Conservation (phyloP, 371 early-diverging fungal genomes). For the Amoeboaphelidium protococcarum region DNA sequence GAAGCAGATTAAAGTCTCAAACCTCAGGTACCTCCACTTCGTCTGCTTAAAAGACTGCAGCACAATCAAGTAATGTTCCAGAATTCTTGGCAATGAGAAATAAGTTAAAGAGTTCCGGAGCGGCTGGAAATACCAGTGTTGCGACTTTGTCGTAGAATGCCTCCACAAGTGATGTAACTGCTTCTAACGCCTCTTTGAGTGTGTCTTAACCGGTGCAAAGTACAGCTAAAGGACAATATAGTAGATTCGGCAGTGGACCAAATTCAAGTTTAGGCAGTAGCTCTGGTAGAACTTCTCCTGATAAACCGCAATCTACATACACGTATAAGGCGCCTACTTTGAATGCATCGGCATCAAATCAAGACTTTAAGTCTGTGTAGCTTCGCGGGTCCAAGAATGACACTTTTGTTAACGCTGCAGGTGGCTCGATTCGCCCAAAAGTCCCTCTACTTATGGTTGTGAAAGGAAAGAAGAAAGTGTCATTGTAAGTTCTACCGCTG, state of each 20-base stretch:
- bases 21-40: no score
- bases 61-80: no score
- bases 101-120: no score
- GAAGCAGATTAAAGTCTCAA: no score
- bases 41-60: no score
- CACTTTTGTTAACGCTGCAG: neutral
- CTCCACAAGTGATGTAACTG: no score
- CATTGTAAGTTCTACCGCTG: neutral
- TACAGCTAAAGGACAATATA: no score
- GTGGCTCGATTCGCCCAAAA: neutral
- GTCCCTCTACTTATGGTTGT: neutral
- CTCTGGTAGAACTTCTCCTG: neutral
- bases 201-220: no score
- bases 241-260: no score
- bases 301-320: neutral
- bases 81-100: neutral
- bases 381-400: neutral
- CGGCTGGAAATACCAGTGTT: no score
- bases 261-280: neutral
- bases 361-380: neutral
- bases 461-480: neutral
- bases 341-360: neutral
- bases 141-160: no score
- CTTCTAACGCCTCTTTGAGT: no score
- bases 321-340: neutral